Percentiles rank a stretch among this genome's conserved stretches.
phyloP scores from a whole-genome alignment of 257 asterid genomes.

The Solanum piurae region DNA sequence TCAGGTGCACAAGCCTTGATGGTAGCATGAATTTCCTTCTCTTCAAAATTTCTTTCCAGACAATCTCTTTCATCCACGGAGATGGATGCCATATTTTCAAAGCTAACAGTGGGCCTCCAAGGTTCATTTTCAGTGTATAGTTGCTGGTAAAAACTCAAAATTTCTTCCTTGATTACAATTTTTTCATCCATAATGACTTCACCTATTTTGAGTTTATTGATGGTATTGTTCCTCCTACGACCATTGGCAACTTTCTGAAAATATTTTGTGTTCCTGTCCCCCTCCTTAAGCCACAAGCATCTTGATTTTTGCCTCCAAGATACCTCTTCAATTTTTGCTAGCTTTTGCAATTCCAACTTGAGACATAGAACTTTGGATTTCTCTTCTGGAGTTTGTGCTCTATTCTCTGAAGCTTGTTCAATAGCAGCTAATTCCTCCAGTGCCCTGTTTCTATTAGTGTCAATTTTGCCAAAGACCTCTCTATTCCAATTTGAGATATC shows the following conservation, averaged over 20 bases:
- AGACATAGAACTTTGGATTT: neutral
- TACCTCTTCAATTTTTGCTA: neutral
- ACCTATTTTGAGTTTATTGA: neutral
- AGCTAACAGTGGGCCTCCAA: neutral
- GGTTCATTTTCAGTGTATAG: neutral
- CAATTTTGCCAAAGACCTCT: neutral
- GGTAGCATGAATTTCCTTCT: no score
- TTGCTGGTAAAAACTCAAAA: neutral
- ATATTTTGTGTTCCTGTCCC: neutral
- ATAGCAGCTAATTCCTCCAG: neutral
- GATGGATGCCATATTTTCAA: neutral
- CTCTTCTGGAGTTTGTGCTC: neutral
- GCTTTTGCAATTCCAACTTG: neutral
- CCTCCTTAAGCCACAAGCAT: neutral
- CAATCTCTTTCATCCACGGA: neutral
- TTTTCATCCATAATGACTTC: no score
- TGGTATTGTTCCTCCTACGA: neutral
- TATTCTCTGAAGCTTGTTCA: neutral
- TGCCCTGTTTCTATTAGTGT: neutral
- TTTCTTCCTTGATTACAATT: no score
- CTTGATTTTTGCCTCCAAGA: no score
- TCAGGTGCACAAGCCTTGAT: no score
- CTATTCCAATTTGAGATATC: neutral
- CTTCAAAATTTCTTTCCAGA: no score
- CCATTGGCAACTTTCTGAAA: neutral